Conservation (phyloP, 1,284 basidiomycete species). For the Lentinula novae-zelandiae region DNA sequence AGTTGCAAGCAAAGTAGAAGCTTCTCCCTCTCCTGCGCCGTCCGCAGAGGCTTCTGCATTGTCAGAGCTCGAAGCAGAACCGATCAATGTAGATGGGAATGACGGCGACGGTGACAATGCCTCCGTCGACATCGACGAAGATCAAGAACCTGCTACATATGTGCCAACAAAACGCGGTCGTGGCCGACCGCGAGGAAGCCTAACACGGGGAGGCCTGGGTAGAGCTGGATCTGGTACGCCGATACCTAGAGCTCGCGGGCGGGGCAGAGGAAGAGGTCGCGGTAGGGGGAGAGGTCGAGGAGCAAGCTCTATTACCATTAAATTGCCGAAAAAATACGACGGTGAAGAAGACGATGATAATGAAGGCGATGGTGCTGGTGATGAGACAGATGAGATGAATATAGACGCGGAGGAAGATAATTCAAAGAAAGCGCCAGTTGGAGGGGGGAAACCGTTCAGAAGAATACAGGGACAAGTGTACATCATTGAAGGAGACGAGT, state of each 20-base stretch:
- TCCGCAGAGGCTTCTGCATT: background rate
- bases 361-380: constrained; percentile 34
- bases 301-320: constrained; percentile 36
- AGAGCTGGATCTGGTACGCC: constrained; percentile 24
- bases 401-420: constrained; percentile 30
- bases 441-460: constrained; percentile 64
- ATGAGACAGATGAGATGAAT: constrained; percentile 20
- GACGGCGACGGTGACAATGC: constrained; percentile 6
- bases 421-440: constrained; percentile 45
- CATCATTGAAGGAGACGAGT: constrained; percentile 85
- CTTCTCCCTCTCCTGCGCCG: background rate
- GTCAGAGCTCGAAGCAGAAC: constrained; percentile 7
- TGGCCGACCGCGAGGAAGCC: constrained; percentile 25
- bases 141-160: constrained; percentile 20
- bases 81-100: background rate
- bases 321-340: constrained; percentile 44
- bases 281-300: constrained; percentile 35
- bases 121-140: background rate
- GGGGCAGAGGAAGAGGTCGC: constrained; percentile 36
- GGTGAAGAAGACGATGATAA: constrained; percentile 38
- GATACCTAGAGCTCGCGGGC: constrained; percentile 13
- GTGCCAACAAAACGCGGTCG: constrained; percentile 23
- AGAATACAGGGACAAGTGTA: constrained; percentile 76
- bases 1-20: background rate
- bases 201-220: constrained; percentile 2